Base-by-base conservation (phyloP, 169 alveolate genomes). In the Plasmodium gaboni region DNA sequence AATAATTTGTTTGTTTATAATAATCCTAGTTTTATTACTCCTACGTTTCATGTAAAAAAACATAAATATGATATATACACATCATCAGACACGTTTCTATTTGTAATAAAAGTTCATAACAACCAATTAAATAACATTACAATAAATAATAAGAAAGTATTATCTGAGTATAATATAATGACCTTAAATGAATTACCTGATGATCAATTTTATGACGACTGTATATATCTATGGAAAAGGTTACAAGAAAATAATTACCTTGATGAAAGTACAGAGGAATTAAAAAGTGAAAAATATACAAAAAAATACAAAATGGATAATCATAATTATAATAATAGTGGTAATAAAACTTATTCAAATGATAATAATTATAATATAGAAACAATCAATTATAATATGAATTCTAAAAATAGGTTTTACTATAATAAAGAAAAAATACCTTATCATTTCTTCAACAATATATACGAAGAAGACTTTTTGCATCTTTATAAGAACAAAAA, bases 41-140 rank as follows among this genome's bases (percentile, higher is more conserved):
- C 78, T 2, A 15, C 57, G n/a, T 76, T 76, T 63, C 74, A 28
- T 32, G 53, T 76, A 15, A 57, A 44, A 28, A 67, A 10, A 7
- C 50, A 63, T 42, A 76, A 17, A 57, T 76, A 76, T 64, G 51
- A 63, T 44, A 53, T 76, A 17, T 76, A 48, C 57, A 76, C 89
- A 28, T 38, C 61, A 17, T 32, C 13, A 46, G 50, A 64, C 64
- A 50, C 63, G 9, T 76, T 76, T 24, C 51, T 74, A 55, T 46
- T 63, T 13, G 68, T 61, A 17, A 32, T 76, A 63, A 65, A 28
- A 24, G 10, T 67, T 12, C 70, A 67, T 24, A 64, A 64, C 60
- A 67, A 46, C 44, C 26, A 15, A 42, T 48, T 12, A 9, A 64
- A 53, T 44, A 63, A 76, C 28, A 32, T 76, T 48, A 46, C 76